phyloP scores from a whole-genome alignment of 108 stramenopile species.

The Cyclotella sp. region DNA sequence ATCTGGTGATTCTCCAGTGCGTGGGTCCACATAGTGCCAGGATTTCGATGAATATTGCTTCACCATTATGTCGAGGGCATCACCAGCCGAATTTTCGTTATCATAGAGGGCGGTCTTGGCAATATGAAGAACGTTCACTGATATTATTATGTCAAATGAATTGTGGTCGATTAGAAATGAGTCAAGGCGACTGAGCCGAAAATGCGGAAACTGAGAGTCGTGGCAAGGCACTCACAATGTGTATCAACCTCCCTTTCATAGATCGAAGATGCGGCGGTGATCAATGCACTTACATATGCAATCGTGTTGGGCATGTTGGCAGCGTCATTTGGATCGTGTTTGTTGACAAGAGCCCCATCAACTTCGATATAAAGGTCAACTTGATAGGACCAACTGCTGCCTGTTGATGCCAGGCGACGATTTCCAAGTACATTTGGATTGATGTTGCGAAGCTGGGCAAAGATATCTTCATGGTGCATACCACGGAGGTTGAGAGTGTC shows the following conservation, averaged over 20 bases:
- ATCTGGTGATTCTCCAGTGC: too few species aligned
- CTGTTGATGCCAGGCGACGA: not conserved
- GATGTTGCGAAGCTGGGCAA: too few species aligned
- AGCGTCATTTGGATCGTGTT: too few species aligned
- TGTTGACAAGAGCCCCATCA: not conserved
- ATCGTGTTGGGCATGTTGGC: too few species aligned
- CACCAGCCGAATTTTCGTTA: not conserved
- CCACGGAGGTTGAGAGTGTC: not conserved
- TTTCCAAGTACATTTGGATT: not conserved
- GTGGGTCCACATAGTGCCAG: conserved; percentile 1
- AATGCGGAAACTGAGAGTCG: not conserved
- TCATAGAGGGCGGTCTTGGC: conserved; percentile 11
- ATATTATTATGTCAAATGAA: not conserved
- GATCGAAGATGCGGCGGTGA: conserved; percentile 10
- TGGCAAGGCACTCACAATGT: too few species aligned
- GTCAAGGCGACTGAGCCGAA: too few species aligned
- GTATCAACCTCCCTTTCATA: too few species aligned
- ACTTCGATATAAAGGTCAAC: too few species aligned
- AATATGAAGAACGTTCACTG: conserved; percentile 18
- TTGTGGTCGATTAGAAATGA: too few species aligned
- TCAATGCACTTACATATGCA: not conserved
- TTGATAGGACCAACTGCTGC: not conserved
- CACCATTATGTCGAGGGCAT: conserved; percentile 16
- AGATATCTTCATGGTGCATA: too few species aligned
- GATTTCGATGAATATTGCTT: not conserved